Base-by-base conservation (phyloP, 2,329 filamentous ascomycete genomes). In the Alternaria brassicicola region DNA sequence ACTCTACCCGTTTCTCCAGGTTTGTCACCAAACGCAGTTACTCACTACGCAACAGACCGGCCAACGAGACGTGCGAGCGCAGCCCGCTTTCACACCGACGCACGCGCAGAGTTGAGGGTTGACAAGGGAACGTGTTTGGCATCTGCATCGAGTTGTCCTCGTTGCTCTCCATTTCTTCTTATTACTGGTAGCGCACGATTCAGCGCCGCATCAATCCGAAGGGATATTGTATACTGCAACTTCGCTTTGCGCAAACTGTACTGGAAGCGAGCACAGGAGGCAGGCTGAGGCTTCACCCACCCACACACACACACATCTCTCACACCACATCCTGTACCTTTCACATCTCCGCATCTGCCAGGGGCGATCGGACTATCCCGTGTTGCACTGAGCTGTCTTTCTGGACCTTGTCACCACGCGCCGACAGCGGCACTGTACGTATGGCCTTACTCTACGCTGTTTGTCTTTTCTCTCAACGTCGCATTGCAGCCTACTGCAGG, bases 361-460 rank as follows among this genome's bases (percentile, higher is more conserved):
- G 74, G 68, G 74, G 74, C 74, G 73, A 76, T 77, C 74, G 73
- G 74, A 72, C 51, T 69, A 63, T 63, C 63, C 56, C 61, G 46
- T 71, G 61, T 72, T 67, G 67, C 68, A 52, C 70, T 72, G 64
- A 73, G 66, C 73, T 66, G 59, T 69, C 71, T 70, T 72, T 69
- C 65, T 62, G 65, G 73, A 69, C 63, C 64, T 67, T 69, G 66
- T 72, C 68, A 65, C 63, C 55, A 63, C 70, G 65, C 68, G 62
- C 65, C 60, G 61, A 61, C 63, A 69, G 74, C 65, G 74, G 71
- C 69, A 74, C 66, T 78, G 75, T 78, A 78, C 75, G 75, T 78
- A 78, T 76, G 57, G 75, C 73, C 73, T 75, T 67, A 69, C 58
- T 69, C 62, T 69, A 64, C 65, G 70, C 68, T 65, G 53, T 64